Evolutionary conservation across 1,284 basidiomycete species (phyloP).

Genomic region (Naganishia liquefaciens): DNA sequence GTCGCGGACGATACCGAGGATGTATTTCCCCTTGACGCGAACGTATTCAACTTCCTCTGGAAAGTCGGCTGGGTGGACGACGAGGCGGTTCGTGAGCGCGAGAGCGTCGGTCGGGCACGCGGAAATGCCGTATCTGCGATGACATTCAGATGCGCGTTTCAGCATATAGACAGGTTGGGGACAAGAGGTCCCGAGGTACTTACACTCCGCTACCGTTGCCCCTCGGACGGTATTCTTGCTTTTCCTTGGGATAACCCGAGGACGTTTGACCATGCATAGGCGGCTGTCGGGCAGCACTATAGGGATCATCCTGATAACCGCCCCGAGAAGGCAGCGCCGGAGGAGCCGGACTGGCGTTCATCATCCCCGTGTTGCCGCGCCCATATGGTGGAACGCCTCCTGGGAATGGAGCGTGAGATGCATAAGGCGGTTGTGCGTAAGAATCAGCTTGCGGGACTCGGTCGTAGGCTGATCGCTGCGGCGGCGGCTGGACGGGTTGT

Average conservation of each 20-base stretch:
- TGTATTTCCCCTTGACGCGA: conserved; percentile 67
- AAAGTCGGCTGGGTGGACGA: conserved; percentile 76
- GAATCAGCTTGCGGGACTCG: conserved; percentile 27
- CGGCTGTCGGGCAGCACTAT: conserved; percentile 3
- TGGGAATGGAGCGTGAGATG: not conserved
- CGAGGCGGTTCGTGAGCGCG: conserved; percentile 77
- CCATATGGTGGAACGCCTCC: not conserved
- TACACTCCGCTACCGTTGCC: conserved; percentile 26
- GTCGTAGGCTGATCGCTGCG: conserved; percentile 12
- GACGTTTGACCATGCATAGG: not conserved
- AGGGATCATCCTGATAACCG: conserved; percentile 21
- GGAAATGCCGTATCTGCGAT: conserved; percentile 49
- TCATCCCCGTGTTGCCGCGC: not conserved
- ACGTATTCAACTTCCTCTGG: conserved; percentile 66
- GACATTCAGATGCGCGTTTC: conserved; percentile 33
- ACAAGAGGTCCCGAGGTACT: not conserved
- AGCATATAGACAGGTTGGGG: not conserved
- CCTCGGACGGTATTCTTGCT: conserved; percentile 19
- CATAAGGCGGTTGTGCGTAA: conserved; percentile 34
- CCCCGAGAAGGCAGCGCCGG: conserved; percentile 11
- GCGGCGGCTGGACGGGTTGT: conserved; percentile 17
- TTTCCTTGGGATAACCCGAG: conserved; percentile 17
- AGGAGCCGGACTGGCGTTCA: not conserved
- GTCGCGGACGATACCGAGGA: conserved; percentile 70
- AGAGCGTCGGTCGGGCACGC: conserved; percentile 58